Evolutionary conservation across 1,139 yeast species (phyloP).

Genomic region (Nematodospora anomalae): DNA sequence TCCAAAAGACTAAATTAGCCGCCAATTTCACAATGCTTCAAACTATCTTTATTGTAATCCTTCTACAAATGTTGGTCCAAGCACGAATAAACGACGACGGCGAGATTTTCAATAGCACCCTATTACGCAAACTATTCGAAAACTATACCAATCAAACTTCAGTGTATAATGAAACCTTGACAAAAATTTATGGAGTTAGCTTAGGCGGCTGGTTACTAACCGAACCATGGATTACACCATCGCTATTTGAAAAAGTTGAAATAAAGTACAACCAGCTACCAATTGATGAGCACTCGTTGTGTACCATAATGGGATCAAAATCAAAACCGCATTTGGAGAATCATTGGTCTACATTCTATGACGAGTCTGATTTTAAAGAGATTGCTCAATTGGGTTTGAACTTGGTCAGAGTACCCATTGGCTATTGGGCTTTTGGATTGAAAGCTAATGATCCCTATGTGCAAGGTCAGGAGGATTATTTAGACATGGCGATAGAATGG

Average conservation of each 20-base stretch:
- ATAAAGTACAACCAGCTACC: constrained; percentile 16
- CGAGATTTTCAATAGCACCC: neutral
- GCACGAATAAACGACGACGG: constrained; percentile 7
- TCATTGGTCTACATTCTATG: constrained; percentile 24
- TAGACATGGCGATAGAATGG: constrained; percentile 27
- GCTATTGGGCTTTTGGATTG: constrained; percentile 28
- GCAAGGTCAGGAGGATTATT: constrained; percentile 25
- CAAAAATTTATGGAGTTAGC: constrained; percentile 23
- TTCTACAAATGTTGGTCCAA: neutral
- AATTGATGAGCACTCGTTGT: constrained; percentile 23
- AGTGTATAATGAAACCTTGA: constrained; percentile 6
- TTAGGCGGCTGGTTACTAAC: constrained; percentile 31
- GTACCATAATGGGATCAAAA: constrained; percentile 16
- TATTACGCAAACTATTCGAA: neutral
- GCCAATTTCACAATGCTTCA: constrained; percentile 2
- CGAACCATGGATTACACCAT: constrained; percentile 31
- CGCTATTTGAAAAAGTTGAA: constrained; percentile 20
- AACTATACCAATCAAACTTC: constrained; percentile 6
- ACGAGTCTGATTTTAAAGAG: constrained; percentile 21
- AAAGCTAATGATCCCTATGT: constrained; percentile 23
- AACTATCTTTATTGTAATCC: neutral
- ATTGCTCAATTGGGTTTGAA: constrained; percentile 22
- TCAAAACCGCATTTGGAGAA: constrained; percentile 15
- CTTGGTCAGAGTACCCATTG: constrained; percentile 26
- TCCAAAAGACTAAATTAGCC: neutral